phyloP scores from a whole-genome alignment of 441 rosid species.

The Populus hybrid region DNA sequence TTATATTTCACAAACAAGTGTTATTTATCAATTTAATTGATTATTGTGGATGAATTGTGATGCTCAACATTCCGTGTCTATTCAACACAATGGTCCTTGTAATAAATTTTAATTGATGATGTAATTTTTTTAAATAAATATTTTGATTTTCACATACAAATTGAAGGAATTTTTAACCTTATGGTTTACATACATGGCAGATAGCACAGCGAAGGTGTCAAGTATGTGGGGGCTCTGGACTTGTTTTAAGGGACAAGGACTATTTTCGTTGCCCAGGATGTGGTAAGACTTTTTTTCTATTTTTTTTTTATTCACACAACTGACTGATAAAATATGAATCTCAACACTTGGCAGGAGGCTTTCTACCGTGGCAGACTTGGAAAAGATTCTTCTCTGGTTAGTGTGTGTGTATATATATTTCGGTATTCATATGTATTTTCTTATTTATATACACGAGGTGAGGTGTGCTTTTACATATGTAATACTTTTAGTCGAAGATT shows the following conservation, averaged over 20 bases:
- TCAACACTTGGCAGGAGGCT: conserved; percentile 55
- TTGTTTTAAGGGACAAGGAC: conserved; percentile 48
- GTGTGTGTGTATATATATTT: background rate
- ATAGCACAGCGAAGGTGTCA: conserved; percentile 72
- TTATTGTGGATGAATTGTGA: background rate
- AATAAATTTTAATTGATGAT: background rate
- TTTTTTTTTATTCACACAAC: background rate
- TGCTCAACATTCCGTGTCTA: background rate
- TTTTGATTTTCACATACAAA: background rate
- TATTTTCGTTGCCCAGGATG: conserved; percentile 67
- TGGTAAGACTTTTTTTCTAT: conserved; percentile 32
- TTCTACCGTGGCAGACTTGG: conserved; percentile 96
- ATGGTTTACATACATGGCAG: conserved; percentile 27
- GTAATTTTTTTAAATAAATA: conserved; percentile 1
- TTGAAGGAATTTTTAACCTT: background rate
- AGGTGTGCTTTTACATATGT: background rate
- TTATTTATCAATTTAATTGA: background rate
- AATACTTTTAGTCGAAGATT: background rate
- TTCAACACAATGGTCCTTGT: background rate
- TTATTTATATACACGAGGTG: background rate
- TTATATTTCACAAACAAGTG: too few species aligned
- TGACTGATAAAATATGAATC: background rate
- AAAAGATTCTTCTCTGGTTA: conserved; percentile 83
- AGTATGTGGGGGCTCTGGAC: conserved; percentile 66
- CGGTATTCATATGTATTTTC: background rate